Conservation (phyloP, 2,329 filamentous ascomycete genomes). For the Diaporthe citriasiana region DNA sequence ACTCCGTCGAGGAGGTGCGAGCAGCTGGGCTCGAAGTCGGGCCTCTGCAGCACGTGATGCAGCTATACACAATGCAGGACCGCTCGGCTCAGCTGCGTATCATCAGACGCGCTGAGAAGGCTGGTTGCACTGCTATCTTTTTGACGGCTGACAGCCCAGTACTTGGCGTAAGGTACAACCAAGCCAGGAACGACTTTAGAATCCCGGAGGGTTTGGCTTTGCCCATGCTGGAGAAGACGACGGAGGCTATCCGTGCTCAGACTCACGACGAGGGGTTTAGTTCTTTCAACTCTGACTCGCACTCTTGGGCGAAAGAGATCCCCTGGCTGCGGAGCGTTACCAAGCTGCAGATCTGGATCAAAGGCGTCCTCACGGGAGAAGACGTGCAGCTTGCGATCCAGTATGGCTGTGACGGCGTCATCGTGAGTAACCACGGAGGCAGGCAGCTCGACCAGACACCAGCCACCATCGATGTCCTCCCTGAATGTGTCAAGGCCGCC, state of each 20-base stretch:
- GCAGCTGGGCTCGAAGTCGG: conserved; percentile 49
- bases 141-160: conserved; percentile 72
- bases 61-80: conserved; percentile 69
- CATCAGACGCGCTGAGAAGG: conserved; percentile 59
- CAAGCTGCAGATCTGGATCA: conserved; percentile 70
- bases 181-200: conserved; percentile 30
- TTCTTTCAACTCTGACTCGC: conserved; percentile 69
- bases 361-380: conserved; percentile 58
- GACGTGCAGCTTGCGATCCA: conserved; percentile 57
- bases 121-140: conserved; percentile 67
- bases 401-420: conserved; percentile 52
- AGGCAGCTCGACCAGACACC: conserved; percentile 57
- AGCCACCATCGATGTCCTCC: conserved; percentile 60
- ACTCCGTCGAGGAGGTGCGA: conserved; percentile 59
- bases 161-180: conserved; percentile 65
- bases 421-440: conserved; percentile 72
- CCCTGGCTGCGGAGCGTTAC: conserved; percentile 71
- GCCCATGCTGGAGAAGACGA: conserved; percentile 9
- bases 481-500: conserved; percentile 61
- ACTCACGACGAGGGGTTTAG: conserved; percentile 49
- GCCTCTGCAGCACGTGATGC: conserved; percentile 56
- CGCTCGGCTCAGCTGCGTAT: conserved; percentile 61
- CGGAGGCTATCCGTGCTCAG: conserved; percentile 5
- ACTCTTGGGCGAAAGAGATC: conserved; percentile 74
- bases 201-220: conserved; percentile 27